Evolutionary conservation across 208 protist species (phyloP).

Genomic region (Trypanosoma caninum): DNA sequence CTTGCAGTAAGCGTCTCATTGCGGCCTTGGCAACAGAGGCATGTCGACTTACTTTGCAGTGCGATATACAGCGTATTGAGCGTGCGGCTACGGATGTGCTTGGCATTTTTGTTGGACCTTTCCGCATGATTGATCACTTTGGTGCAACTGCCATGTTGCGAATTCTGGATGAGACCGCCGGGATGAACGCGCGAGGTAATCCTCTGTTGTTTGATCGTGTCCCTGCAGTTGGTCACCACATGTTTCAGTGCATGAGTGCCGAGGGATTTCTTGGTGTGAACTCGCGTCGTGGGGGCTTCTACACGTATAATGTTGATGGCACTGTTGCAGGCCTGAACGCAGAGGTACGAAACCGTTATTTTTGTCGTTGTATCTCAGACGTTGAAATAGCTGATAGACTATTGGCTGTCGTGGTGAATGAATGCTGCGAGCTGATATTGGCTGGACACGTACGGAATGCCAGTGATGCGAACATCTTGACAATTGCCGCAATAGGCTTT

Average conservation of each 20-base stretch:
- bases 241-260: slow-evolving; percentile 28
- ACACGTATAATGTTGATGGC: slow-evolving; percentile 22
- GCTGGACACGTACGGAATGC: slow-evolving; percentile 34
- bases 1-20: slow-evolving; percentile 41
- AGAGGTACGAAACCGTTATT: slow-evolving; percentile 21
- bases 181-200: slow-evolving; percentile 4
- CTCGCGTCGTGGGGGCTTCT: slow-evolving; percentile 48
- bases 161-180: slow-evolving; percentile 31
- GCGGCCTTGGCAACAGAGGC: slow-evolving; percentile 44
- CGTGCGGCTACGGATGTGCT: slow-evolving; percentile 36
- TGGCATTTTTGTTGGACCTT: slow-evolving; percentile 38
- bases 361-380: slow-evolving; percentile 30
- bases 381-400: slow-evolving; percentile 49
- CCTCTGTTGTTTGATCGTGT: slow-evolving; percentile 11
- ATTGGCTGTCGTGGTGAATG: slow-evolving; percentile 59
- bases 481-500: slow-evolving; percentile 61
- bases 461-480: slow-evolving; percentile 53
- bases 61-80: slow-evolving; percentile 33
- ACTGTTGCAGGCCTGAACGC: slow-evolving; percentile 3
- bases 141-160: slow-evolving; percentile 26
- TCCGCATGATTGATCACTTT: slow-evolving; percentile 52
- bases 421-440: slow-evolving; percentile 50
- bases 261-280: slow-evolving; percentile 37
- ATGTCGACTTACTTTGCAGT: slow-evolving; percentile 18
- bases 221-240: slow-evolving; percentile 7